Evolutionary conservation across 1,139 yeast genomes (phyloP).

Genomic region (Candida sanyaensis): DNA sequence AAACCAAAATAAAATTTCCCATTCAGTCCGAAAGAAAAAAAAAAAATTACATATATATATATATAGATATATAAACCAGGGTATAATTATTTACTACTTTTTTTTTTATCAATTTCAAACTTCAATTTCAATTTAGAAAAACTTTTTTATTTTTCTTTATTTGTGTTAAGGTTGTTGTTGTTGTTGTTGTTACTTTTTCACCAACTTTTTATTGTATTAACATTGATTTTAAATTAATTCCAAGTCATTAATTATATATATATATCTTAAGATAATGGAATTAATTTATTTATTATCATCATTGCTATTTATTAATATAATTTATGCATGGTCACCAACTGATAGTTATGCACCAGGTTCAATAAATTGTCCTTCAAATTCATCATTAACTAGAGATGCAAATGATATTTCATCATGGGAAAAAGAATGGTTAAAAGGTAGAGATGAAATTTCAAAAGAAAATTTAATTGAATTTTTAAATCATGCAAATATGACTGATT

Average conservation of each 20-base stretch:
- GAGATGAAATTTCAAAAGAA: slow-evolving; percentile 59
- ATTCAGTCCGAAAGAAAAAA: background rate
- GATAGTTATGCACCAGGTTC: slow-evolving; percentile 69
- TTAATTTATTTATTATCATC: background rate
- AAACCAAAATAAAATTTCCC: background rate
- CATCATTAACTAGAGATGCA: slow-evolving; percentile 24
- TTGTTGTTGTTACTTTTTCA: too few relatives aligned
- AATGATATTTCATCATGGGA: slow-evolving; percentile 39
- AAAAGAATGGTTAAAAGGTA: slow-evolving; percentile 42
- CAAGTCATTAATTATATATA: too few relatives aligned
- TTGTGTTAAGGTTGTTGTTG: too few relatives aligned
- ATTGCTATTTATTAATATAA: background rate
- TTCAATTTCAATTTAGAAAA: too few relatives aligned
- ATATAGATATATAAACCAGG: too few relatives aligned
- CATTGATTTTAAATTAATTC: too few relatives aligned
- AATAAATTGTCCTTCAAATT: slow-evolving; percentile 56
- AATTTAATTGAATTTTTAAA: slow-evolving; percentile 60
- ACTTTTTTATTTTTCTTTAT: too few relatives aligned
- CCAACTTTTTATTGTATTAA: too few relatives aligned
- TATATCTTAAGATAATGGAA: too few relatives aligned
- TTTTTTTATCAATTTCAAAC: too few relatives aligned
- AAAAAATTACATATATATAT: too few relatives aligned
- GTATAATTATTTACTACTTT: too few relatives aligned
- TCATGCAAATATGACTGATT: slow-evolving; percentile 62
- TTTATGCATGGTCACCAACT: slow-evolving; percentile 59